Evolutionary conservation across 441 rosid species (phyloP), one percentile per base, ranked within the genome.

Genomic region (Pelargonium cotyledonis): DNA sequence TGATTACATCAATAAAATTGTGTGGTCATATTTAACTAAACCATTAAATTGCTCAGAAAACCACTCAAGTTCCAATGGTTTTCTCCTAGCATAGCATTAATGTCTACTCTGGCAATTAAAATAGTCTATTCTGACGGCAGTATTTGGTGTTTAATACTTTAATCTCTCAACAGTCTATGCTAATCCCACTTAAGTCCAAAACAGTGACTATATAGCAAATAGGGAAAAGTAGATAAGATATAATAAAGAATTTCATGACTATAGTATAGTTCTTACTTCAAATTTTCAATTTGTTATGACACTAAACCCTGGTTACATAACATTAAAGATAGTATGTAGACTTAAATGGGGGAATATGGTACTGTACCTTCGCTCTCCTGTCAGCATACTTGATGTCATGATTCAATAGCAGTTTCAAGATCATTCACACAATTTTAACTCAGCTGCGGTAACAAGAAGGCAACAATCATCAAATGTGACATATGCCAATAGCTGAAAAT

Each of bases 311-410:
- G 8, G 8, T 3, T 40, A 41, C 55, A 41, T 9, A 11, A 9
- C 14, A 19, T 16, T 40, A 12, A 41, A 41, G 15, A 41, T 16
- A 29, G 51, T 41, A n/a, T 16, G 8, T 10, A 61, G 53, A n/a
- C 23, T 46, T 64, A 23, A 10, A 57, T n/a, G 21, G 49, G 53
- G 31, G 12, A 43, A 49, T 51, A 31, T 5, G 43, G 14, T 8
- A 57, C 23, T 23, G 65, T 84, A 87, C 95, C 91, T 87, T 69
- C 86, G 83, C 65, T 89, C 95, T 72, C 92, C 91, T 7, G 80
- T 76, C 69, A 73, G 70, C 72, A 70, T 80, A 68, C 86, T 87
- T 67, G 95, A 89, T 26, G 85, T 73, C 90, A 87, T 89, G 66
- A 58, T 79, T 79, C 69, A 72, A 68, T 55, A 58, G 75, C 70